Conservation (phyloP, 495 filamentous ascomycete species). For the Friedmanniomyces endolithicus region DNA sequence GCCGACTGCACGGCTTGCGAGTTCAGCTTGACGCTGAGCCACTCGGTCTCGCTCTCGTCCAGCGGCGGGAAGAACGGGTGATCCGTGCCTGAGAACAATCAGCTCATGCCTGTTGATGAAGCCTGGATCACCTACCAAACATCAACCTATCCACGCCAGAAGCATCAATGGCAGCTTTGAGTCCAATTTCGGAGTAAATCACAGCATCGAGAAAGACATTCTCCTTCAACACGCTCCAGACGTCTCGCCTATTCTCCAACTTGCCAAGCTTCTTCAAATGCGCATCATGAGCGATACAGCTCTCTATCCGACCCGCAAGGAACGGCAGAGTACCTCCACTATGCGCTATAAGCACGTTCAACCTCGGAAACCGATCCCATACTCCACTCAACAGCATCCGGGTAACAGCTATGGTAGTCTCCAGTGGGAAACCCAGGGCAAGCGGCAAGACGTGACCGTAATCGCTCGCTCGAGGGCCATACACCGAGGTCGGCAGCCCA, state of each 20-base stretch:
- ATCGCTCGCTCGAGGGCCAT: conserved; percentile 52
- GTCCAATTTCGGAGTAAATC: conserved; percentile 59
- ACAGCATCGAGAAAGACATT: conserved; percentile 90
- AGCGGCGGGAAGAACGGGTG: conserved; percentile 92
- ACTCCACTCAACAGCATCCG: conserved; percentile 76
- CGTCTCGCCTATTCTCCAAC: conserved; percentile 38
- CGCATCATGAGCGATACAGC: conserved; percentile 73
- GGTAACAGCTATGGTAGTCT: conserved; percentile 84
- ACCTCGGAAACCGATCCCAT: conserved; percentile 61
- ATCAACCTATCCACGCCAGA: conserved; percentile 55
- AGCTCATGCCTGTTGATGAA: neutral
- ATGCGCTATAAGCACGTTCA: conserved; percentile 73
- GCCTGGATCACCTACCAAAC: conserved; percentile 46
- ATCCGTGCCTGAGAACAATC: conserved; percentile 51
- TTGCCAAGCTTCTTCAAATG: conserved; percentile 45
- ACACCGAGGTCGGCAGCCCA: conserved; percentile 67
- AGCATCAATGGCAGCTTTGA: conserved; percentile 59
- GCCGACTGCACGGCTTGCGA: conserved; percentile 53
- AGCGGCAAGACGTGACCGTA: conserved; percentile 87
- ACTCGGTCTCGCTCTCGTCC: conserved; percentile 43
- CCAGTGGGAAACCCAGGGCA: conserved; percentile 79
- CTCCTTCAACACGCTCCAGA: conserved; percentile 73
- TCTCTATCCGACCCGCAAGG: conserved; percentile 77
- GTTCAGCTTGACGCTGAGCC: conserved; percentile 76
- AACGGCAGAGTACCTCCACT: conserved; percentile 83